Evolutionary conservation across 1,284 basidiomycete genomes (phyloP).

Genomic region (Tremellales sp.): DNA sequence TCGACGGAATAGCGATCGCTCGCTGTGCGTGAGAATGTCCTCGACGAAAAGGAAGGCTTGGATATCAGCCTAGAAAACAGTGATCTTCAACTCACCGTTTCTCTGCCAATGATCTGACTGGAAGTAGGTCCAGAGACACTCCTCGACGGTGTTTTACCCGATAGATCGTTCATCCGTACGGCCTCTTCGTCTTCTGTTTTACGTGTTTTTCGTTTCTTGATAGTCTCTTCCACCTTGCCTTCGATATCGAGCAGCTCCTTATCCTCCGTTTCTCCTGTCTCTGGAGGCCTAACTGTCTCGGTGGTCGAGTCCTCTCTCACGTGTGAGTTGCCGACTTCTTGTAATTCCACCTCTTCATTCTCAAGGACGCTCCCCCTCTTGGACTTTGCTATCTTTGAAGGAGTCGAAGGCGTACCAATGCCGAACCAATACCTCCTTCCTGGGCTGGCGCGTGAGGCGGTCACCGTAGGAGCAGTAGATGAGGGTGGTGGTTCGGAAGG

Average conservation of each 20-base stretch:
- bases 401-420: conserved; percentile 19
- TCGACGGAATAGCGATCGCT: conserved; percentile 11
- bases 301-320: no score
- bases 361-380: neutral
- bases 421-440: conserved; percentile 40
- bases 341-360: conserved; percentile 11
- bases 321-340: conserved; percentile 8
- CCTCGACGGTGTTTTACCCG: no score
- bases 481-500: no score
- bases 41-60: conserved; percentile 10
- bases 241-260: conserved; percentile 28
- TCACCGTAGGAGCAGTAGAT: no score
- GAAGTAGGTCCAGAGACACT: neutral
- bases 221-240: conserved; percentile 23
- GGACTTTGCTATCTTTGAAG: no score
- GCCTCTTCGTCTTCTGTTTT: conserved; percentile 18
- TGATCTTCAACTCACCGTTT: conserved; percentile 4
- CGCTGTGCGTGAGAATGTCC: conserved; percentile 28
- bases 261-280: neutral
- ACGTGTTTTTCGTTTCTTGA: conserved; percentile 27
- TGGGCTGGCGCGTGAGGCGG: conserved; percentile 23
- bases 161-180: conserved; percentile 33
- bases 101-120: neutral
- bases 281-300: neutral
- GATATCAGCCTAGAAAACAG: conserved; percentile 2